A percentile compares a stretch with the other conserved stretches of the same genome.
Evolutionary conservation across 352 stramenopile species (phyloP).

Genomic region (Halophytophthora polymorphica): DNA sequence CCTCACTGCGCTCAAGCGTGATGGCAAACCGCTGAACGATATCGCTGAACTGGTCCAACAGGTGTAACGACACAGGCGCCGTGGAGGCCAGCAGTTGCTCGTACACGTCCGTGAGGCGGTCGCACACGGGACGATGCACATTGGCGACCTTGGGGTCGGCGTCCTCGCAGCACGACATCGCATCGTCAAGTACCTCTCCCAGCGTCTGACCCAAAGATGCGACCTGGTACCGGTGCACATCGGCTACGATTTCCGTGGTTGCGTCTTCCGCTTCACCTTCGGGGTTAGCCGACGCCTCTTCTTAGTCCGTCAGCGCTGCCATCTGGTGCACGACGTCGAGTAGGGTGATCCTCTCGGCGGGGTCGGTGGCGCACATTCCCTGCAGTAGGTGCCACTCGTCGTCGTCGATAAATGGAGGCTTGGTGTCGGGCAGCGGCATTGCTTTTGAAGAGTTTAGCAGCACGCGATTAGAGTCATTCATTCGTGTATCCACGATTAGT

Average conservation of each 20-base stretch:
- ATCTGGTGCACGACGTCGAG: constrained; percentile 11
- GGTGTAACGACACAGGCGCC: not conserved
- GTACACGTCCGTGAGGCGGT: constrained; percentile 13
- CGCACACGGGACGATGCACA: constrained; percentile 13
- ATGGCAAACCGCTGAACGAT: constrained; percentile 13
- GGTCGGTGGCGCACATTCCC: constrained; percentile 10
- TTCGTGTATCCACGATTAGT: too few relatives aligned
- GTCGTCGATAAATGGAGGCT: constrained; percentile 6
- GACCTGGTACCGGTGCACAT: constrained; percentile 11
- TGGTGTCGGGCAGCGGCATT: constrained; percentile 3
- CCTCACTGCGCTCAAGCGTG: constrained; percentile 14
- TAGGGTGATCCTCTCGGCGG: constrained; percentile 4
- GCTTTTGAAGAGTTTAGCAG: not conserved
- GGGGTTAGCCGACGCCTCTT: not conserved
- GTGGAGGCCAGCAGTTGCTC: constrained; percentile 4
- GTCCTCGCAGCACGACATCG: constrained; percentile 3
- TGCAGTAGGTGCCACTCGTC: constrained; percentile 10
- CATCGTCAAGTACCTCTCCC: constrained; percentile 9
- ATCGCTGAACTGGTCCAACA: constrained; percentile 13
- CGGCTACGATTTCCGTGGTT: not conserved
- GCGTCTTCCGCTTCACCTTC: too few relatives aligned
- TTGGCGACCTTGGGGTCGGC: not conserved
- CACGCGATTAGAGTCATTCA: not conserved
- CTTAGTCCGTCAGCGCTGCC: constrained; percentile 6
- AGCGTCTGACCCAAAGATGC: constrained; percentile 15